Percentiles rank a stretch among this genome's conserved stretches.
Evolutionary conservation across 176 grass and related monocot species (phyloP).

Genomic region (Oryza meyeriana): DNA sequence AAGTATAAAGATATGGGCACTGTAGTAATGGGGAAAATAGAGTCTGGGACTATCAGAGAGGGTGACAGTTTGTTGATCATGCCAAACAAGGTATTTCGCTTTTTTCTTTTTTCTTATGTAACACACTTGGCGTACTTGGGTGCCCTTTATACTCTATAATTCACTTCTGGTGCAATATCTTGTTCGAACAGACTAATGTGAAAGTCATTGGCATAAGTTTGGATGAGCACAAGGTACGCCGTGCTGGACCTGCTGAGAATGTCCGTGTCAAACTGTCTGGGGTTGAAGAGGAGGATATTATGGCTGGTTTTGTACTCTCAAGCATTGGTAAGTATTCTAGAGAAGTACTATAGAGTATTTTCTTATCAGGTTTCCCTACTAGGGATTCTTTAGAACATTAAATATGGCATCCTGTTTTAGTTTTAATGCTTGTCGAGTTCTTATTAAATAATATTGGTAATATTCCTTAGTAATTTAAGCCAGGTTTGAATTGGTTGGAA

Average conservation of each 20-base stretch:
- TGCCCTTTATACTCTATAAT: slow-evolving; percentile 1
- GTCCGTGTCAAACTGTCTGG: slow-evolving; percentile 85
- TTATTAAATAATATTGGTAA: neutral
- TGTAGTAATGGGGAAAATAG: slow-evolving; percentile 94
- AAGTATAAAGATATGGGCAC: slow-evolving; percentile 99
- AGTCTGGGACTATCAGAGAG: slow-evolving; percentile 71
- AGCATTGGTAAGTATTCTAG: slow-evolving; percentile 58
- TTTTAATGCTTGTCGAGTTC: neutral
- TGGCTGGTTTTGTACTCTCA: slow-evolving; percentile 94
- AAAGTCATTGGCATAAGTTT: slow-evolving; percentile 76
- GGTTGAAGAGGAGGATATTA: slow-evolving; percentile 90
- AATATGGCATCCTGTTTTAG: neutral
- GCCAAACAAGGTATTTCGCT: slow-evolving; percentile 77
- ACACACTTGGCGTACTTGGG: neutral
- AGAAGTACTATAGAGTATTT: neutral
- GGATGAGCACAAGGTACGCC: slow-evolving; percentile 74
- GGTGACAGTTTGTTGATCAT: slow-evolving; percentile 88
- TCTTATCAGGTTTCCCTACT: neutral
- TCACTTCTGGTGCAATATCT: slow-evolving; percentile 17
- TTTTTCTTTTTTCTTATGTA: neutral
- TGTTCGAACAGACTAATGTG: slow-evolving; percentile 55
- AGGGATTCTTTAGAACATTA: neutral
- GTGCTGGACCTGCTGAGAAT: slow-evolving; percentile 79
- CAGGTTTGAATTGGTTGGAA: neutral
- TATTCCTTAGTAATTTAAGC: neutral